Base-by-base conservation (phyloP, 441 rosid species). In the Euphorbia schlechtendalii region DNA sequence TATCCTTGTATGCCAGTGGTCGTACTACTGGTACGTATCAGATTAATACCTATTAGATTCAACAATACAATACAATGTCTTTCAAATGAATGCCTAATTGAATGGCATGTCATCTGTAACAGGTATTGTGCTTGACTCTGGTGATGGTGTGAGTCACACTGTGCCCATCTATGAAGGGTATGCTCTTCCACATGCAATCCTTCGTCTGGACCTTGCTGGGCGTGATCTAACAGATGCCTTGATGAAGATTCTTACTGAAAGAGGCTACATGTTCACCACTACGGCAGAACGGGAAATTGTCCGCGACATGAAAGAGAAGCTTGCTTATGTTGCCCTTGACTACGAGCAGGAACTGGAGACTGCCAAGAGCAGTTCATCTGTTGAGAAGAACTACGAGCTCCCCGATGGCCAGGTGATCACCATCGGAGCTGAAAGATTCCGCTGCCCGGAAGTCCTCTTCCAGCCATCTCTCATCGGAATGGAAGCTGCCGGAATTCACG, bases 401-500 rank as follows among this genome's bases (percentile, higher is more conserved):
- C 88, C 88, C 2, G 88, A 83, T 69, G 88, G 88, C 6, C 87
- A 83, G 45, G 74, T 83, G 30, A 81, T 83, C 67, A 83, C 88
- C 20, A 84, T 80, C 18, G 88, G 92, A 28, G 82, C 90, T 11
- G 93, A 86, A 78, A 66, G 90, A 27, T 86, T 86, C 88, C 86
- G 93, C 21, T 86, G 93, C 62, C 93, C 93, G 20, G 93, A 86
- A 70, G 90, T 84, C 66, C 86, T 86, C 72, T 86, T 81, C 86
- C 93, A 86, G 80, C 93, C 93, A 60, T 84, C 90, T 36, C 78
- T 86, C 74, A 83, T 86, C 15, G 93, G 90, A 56, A 86, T 86
- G 93, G 93, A 86, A 75, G 82, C 86, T 73, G 86, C 93, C 38
- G 93, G 93, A 21, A 87, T 87, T 70, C 93, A 85, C 21, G 90